Evolutionary conservation across 139 green algal genomes (phyloP), one percentile per base, ranked within the genome.

Genomic region (Diplosphaera chodatii): DNA sequence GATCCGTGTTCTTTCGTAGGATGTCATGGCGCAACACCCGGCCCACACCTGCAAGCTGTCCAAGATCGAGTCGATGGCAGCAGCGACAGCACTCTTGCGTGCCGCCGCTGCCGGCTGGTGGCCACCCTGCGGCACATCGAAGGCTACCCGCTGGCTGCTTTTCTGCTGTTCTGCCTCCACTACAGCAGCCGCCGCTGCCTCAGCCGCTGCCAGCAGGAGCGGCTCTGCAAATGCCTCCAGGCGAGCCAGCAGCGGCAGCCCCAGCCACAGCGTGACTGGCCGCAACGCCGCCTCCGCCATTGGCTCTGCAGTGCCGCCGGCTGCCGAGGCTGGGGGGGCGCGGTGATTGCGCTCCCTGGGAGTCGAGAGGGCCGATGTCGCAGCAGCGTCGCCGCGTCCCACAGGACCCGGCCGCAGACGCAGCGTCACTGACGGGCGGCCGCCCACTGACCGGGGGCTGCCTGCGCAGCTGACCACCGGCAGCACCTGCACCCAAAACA

Each of bases 191-290:
- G 18, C 48, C 63, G 65, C n/a, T 29, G 74, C 74, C 34, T 34
- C 31, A 33, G 69, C 22, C 29, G 55, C 67, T 67, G 40, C 55
- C 63, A 32, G 34, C 73, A 69, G 32, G 30, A 81, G 32, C 33
- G 68, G 72, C 41, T 66, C 33, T 37, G 73, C 33, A 33, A 76
- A 78, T 1, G 25, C 55, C 30, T 75, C 33, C 56, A 74, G 28
- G 32, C 41, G 63, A 41, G 68, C 55, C 63, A 71, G 33, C 29
- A 76, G 31, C 16, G 62, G 64, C 41, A 78, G 63, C 16, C 59
- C 63, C 59, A 76, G 37, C 74, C 69, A 74, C 28, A 81, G 23
- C 41, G 67, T 74, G 2, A 41, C 37, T 5, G 67, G 67, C 67
- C 67, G 66, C 67, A 74, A 4, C 10, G 5, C 59, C 25, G 32